Percentiles rank a stretch among this genome's conserved stretches.
Conservation (phyloP, 495 filamentous ascomycete species). For the Schizothecium vesticola region DNA sequence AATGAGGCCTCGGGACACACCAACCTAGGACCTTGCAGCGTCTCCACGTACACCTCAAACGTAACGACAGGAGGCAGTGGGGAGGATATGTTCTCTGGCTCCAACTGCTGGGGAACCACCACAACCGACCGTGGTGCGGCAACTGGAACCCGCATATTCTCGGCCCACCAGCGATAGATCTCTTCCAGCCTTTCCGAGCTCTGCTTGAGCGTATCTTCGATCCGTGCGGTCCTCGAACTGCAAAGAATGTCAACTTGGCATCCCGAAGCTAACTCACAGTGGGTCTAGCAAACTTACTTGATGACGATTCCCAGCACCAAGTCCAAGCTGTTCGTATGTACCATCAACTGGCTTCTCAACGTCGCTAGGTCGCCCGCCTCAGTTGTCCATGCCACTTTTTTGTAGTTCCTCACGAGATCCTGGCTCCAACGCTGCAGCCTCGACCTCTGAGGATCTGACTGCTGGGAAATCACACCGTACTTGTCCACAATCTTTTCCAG, state of each 20-base stretch:
- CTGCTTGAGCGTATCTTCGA: neutral
- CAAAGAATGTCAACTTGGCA: neutral
- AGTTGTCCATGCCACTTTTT: slow-evolving; percentile 17
- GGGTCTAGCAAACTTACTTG: slow-evolving; percentile 5
- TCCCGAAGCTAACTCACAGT: neutral
- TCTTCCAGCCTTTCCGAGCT: slow-evolving; percentile 2
- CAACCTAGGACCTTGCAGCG: neutral
- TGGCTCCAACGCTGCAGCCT: slow-evolving; percentile 13
- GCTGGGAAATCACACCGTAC: slow-evolving; percentile 1
- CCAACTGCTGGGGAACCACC: neutral
- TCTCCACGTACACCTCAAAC: slow-evolving; percentile 1
- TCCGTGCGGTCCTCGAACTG: neutral
- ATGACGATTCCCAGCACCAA: slow-evolving; percentile 13
- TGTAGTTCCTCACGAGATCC: slow-evolving; percentile 14
- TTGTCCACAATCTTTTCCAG: slow-evolving; percentile 14
- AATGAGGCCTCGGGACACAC: neutral
- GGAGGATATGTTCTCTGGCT: neutral
- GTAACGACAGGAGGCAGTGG: neutral
- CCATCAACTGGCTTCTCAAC: slow-evolving; percentile 14
- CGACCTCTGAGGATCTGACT: neutral
- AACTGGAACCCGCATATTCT: neutral
- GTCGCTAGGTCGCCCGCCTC: slow-evolving; percentile 15
- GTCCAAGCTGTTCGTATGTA: slow-evolving; percentile 16
- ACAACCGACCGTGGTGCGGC: neutral
- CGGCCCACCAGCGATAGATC: neutral